These are phyloP conservation scores for Chloris gayana DNA, from an alignment of 176 grass and related monocot species.

Conservation along the genomic window DNA sequence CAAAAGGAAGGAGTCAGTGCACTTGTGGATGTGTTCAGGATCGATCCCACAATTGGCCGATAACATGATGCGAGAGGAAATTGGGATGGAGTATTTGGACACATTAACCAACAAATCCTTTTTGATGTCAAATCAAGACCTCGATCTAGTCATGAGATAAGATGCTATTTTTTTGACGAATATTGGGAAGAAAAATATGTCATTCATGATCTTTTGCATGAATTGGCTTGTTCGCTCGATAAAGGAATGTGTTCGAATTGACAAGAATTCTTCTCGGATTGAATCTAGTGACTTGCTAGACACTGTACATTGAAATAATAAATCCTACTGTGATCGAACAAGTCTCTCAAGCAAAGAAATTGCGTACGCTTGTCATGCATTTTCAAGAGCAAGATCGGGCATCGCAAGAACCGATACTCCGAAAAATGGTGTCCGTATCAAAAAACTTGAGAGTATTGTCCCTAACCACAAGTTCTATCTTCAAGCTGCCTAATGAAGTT, in stretches of 20 bases:
- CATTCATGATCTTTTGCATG: constrained; percentile 55
- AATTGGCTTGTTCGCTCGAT: constrained; percentile 39
- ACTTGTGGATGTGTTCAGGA: constrained; percentile 48
- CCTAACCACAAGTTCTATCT: constrained; percentile 23
- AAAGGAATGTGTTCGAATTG: constrained; percentile 49
- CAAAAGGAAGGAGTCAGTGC: constrained; percentile 36
- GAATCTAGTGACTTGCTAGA: neutral
- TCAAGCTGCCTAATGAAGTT: constrained; percentile 37
- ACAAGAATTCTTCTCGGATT: neutral
- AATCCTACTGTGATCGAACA: constrained; percentile 17
- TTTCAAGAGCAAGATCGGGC: constrained; percentile 30
- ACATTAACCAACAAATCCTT: constrained; percentile 42
- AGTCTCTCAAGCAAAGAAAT: constrained; percentile 39
- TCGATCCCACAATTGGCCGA: neutral
- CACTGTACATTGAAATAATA: constrained; percentile 24
- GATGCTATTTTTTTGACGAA: neutral
- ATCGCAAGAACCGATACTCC: constrained; percentile 27
- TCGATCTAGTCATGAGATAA: neutral
- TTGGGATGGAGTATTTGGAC: constrained; percentile 41
- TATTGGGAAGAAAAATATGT: constrained; percentile 13
- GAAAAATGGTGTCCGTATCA: neutral
- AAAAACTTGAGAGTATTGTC: constrained; percentile 47
- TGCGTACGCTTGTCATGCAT: constrained; percentile 43
- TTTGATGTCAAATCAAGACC: constrained; percentile 36
- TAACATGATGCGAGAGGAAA: constrained; percentile 12